Base-by-base conservation (phyloP, 495 filamentous ascomycete species). In the Penicillium alfredii region DNA sequence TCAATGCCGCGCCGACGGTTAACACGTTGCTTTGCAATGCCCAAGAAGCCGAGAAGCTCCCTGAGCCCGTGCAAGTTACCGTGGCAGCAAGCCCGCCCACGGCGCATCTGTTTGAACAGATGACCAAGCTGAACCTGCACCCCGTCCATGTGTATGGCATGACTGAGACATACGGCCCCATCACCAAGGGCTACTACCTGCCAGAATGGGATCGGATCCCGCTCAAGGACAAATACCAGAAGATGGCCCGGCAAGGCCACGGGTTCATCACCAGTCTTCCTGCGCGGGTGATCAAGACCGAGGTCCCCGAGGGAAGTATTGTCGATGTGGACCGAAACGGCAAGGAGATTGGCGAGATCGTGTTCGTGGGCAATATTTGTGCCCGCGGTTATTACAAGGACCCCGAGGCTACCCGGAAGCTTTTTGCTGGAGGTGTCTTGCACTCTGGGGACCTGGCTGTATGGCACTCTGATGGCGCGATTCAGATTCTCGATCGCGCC, bases 111-210 rank as follows among this genome's bases (percentile, higher is more conserved):
- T 96, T 98, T 44, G 81, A 93, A 63, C 79, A 85, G 56, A 98
- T 98, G 92, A 84, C 77, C 4, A 63, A 74, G 13, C 63, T 97
- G 8, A 97, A 97, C 48, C 72, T 98, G 26, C 71, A 82, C 25
- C 93, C 92, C 1, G 88, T 97, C 8, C 92, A 98, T 58, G 86
- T 93, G 6, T 97, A 97, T 58, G 92, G 92, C 8, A 60, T 97
- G 60, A 94, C 90, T 1, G 89, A 96, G 61, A 94, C 89, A 1
- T 97, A 97, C 49, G 92, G 92, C 0, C 92, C 92, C 7, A 93
- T 96, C 37, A 97, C 90, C 9, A 93, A 92, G 51, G 84, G 88
- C 3, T 98, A 98, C 50, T 68, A 80, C 37, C 68, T 97, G 58
- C 86, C 88, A 0, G 66, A 71, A 10, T 98, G 92, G 92, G 80